phyloP scores from a whole-genome alignment of 2,329 filamentous ascomycete genomes.

The Gnomoniopsis sp. region DNA sequence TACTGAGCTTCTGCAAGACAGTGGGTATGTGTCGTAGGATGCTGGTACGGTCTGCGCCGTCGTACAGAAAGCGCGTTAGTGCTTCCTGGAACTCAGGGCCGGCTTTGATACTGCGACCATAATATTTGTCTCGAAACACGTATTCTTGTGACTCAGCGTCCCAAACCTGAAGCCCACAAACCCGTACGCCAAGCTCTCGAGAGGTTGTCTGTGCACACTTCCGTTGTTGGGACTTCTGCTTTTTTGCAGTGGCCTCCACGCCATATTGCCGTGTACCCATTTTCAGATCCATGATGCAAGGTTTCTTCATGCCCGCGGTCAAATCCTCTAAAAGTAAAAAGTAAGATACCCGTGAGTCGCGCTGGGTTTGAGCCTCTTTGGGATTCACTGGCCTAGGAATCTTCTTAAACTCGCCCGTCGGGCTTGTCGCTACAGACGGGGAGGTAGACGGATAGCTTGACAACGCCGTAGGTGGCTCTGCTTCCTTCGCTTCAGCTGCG shows the following conservation, averaged over 20 bases:
- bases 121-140: slow-evolving; percentile 98
- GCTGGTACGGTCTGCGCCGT: slow-evolving; percentile 77
- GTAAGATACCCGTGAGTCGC: slow-evolving; percentile 73
- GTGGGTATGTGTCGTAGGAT: slow-evolving; percentile 83
- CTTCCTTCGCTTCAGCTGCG: slow-evolving; percentile 14
- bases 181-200: slow-evolving; percentile 81
- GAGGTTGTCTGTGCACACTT: slow-evolving; percentile 95
- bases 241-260: slow-evolving; percentile 86
- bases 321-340: slow-evolving; percentile 93
- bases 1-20: slow-evolving; percentile 77
- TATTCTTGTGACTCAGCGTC: slow-evolving; percentile 80
- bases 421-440: slow-evolving; percentile 35
- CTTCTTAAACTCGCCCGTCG: slow-evolving; percentile 35
- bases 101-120: slow-evolving; percentile 81
- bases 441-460: slow-evolving; percentile 33
- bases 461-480: slow-evolving; percentile 11
- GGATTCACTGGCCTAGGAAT: slow-evolving; percentile 67
- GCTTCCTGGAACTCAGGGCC: slow-evolving; percentile 87
- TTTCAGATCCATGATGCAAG: slow-evolving; percentile 95
- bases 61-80: slow-evolving; percentile 84
- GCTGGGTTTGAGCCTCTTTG: slow-evolving; percentile 68
- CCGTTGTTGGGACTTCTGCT: slow-evolving; percentile 85
- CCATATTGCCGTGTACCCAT: slow-evolving; percentile 99
- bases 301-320: slow-evolving; percentile 92
- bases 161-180: slow-evolving; percentile 97